Conservation (phyloP, 139 green algal genomes). For the Chlorella sp. region DNA sequence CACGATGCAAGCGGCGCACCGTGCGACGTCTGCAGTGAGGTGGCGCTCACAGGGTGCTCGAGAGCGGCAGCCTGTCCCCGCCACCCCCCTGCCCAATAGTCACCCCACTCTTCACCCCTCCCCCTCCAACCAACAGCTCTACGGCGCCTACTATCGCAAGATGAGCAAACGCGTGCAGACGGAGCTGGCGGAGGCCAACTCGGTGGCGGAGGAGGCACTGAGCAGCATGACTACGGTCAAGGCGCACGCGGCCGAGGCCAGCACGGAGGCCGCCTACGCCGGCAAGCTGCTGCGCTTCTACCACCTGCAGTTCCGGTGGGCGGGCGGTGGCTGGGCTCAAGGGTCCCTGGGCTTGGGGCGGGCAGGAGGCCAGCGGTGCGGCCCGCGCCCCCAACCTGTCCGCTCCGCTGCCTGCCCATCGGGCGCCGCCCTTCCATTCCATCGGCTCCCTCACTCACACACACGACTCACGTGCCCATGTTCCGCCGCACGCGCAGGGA, state of each 20-base stretch:
- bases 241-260: slow-evolving; percentile 68
- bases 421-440: too few species aligned
- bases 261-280: slow-evolving; percentile 56
- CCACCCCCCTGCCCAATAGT: neutral
- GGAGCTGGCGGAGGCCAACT: slow-evolving; percentile 77
- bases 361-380: too few species aligned
- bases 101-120: neutral
- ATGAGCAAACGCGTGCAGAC: slow-evolving; percentile 76
- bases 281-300: slow-evolving; percentile 57
- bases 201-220: slow-evolving; percentile 72
- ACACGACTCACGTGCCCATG: neutral
- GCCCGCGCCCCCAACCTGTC: too few species aligned
- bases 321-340: too few species aligned
- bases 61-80: too few species aligned
- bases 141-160: slow-evolving; percentile 72
- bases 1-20: too few species aligned
- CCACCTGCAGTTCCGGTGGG: slow-evolving; percentile 31
- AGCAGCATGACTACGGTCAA: slow-evolving; percentile 76
- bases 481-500: slow-evolving; percentile 19
- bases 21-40: too few species aligned
- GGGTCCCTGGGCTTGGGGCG: too few species aligned
- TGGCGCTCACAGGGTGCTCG: too few species aligned
- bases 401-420: too few species aligned
- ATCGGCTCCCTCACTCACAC: neutral
- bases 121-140: slow-evolving; percentile 55